Conservation (phyloP, 2,329 filamentous ascomycete species). For the Exophiala oligosperma region DNA sequence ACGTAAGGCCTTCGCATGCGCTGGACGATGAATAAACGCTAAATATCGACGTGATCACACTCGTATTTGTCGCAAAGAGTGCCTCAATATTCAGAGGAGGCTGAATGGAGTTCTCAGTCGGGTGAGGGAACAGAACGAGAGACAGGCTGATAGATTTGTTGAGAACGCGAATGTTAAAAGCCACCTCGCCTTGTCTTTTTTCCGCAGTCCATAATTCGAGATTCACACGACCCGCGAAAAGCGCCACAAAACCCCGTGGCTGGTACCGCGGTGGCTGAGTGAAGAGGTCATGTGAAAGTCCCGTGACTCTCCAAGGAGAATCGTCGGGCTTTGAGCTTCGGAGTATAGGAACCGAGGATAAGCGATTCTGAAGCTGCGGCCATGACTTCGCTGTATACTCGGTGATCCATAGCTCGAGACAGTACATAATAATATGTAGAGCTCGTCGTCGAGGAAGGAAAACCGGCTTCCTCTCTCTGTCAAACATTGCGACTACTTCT, state of each 20-base stretch:
- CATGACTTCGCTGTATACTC: neutral
- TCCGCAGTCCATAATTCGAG: too few relatives aligned
- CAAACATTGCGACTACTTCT: neutral
- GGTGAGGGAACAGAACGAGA: too few relatives aligned
- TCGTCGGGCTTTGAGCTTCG: slow-evolving; percentile 11
- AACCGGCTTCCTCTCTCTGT: neutral
- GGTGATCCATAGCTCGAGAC: neutral
- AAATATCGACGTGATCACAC: too few relatives aligned
- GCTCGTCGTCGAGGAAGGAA: neutral
- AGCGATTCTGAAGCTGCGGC: neutral
- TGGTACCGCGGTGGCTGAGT: neutral
- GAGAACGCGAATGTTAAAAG: too few relatives aligned
- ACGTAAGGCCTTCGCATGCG: slow-evolving; percentile 25
- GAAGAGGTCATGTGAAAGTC: neutral
- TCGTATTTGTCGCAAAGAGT: too few relatives aligned
- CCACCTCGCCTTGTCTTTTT: too few relatives aligned
- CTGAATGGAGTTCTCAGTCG: too few relatives aligned
- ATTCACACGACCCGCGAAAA: neutral
- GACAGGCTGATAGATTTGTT: too few relatives aligned
- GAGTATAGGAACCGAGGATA: slow-evolving; percentile 13
- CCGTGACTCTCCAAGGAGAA: slow-evolving; percentile 3
- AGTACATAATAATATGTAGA: neutral
- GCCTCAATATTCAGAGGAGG: too few relatives aligned
- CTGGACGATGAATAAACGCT: neutral
- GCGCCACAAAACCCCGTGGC: neutral